Base-by-base conservation (phyloP, 2,329 filamentous ascomycete genomes). In the Leptographium wingfieldii region DNA sequence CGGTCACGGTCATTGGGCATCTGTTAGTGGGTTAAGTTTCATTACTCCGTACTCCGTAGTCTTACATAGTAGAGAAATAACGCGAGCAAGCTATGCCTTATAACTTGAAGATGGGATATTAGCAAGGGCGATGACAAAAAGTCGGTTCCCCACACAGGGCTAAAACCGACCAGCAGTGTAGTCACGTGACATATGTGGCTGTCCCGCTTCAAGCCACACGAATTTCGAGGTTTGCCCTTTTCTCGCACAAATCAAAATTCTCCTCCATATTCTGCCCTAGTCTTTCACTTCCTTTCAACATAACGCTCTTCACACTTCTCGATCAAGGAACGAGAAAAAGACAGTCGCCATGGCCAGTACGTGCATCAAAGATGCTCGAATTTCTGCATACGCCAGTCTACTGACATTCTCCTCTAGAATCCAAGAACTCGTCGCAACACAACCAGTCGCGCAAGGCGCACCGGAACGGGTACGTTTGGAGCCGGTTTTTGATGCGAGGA, bases 381-480 rank as follows among this genome's bases (percentile, higher is more conserved):
- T 29, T 12, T 2, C n/a, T 29, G 4, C 51, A 11, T 38, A 61
- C 19, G 27, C 12, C 10, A 29, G 54, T 35, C 62, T 65, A 65
- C 68, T 75, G 58, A 73, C 66, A 40, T 48, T 55, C 33, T 56
- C 31, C 11, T 60, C 52, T 76, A 96, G 92, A 97, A 85, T 97
- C 94, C 73, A 97, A 97, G 91, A 97, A 97, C 87, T 95, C 90
- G 81, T 96, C 92, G 73, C 92, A 97, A 85, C 91, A 96, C 83
- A 96, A 96, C 82, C 88, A 94, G 86, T 85, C 84, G 77, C 88
- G 88, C 83, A 99, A 99, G 89, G 92, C 91, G 81, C 94, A 99
- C 87, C 87, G 88, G 76, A 99, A 99, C 84, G 94, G 94, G 92
- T 96, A 87, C 72, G 87, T 81, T 62, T 56, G 57, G 33, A 53